Conservation (phyloP, 2,329 filamentous ascomycete species). For the Cordyceps cateniannulata region DNA sequence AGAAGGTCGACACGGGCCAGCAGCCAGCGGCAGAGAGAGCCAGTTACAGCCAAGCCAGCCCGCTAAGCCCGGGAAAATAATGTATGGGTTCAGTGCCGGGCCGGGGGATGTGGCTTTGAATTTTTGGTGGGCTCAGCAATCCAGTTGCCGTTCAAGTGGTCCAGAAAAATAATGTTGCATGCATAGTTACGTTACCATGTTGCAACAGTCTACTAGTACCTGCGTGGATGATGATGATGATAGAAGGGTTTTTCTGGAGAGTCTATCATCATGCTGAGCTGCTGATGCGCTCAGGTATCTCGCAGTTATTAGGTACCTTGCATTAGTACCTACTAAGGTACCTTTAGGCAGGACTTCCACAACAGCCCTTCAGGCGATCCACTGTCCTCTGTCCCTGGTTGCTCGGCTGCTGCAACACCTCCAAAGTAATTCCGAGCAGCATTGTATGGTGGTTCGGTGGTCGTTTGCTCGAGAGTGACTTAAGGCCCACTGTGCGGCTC, state of each 20-base stretch:
- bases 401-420: neutral
- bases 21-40: neutral
- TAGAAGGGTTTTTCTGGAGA: neutral
- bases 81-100: neutral
- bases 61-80: neutral
- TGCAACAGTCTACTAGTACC: neutral
- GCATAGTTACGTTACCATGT: constrained; percentile 1
- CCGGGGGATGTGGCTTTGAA: neutral
- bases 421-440: neutral
- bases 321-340: too few relatives aligned
- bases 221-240: neutral
- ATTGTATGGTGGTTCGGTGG: neutral
- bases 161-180: neutral
- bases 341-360: too few relatives aligned
- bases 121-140: neutral
- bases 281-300: too few relatives aligned
- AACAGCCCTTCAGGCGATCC: too few relatives aligned
- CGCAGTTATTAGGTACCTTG: too few relatives aligned
- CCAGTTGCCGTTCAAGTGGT: too few relatives aligned
- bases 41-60: neutral
- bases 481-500: neutral
- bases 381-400: too few relatives aligned
- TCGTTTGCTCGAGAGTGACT: neutral
- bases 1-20: neutral
- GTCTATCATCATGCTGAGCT: neutral